A percentile compares a stretch with the other conserved stretches of the same genome.
These are phyloP conservation scores for Veloboletus limbatus DNA, from an alignment of 1,284 basidiomycete genomes.

Conservation along the genomic window DNA sequence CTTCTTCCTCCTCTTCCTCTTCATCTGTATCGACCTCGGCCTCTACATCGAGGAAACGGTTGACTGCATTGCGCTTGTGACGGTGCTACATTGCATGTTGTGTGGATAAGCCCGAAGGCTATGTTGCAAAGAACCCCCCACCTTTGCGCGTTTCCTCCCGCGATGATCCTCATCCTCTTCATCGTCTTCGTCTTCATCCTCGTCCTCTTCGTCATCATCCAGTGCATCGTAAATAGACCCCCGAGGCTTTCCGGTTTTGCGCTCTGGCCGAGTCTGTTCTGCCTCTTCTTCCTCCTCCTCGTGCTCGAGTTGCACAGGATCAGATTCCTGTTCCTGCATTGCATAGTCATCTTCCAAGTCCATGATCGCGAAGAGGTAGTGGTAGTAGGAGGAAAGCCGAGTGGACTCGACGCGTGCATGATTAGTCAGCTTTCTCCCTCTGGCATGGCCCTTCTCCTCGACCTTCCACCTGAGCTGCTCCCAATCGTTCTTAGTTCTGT, in stretches of 20 bases:
- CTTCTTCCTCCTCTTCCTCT: constrained; percentile 93
- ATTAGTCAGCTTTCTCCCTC: constrained; percentile 26
- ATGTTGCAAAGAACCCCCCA: constrained; percentile 25
- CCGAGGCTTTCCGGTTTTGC: constrained; percentile 29
- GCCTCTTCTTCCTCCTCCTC: constrained; percentile 39
- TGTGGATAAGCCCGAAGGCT: constrained; percentile 3
- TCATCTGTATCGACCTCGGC: constrained; percentile 94
- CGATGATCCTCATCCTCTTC: constrained; percentile 42
- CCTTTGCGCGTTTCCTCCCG: constrained; percentile 58
- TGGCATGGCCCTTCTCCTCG: constrained; percentile 38
- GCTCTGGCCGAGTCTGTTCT: constrained; percentile 31
- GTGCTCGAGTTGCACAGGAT: constrained; percentile 36
- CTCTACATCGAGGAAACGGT: constrained; percentile 92
- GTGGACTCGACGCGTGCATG: not conserved
- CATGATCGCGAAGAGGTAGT: constrained; percentile 34
- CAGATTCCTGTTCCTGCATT: constrained; percentile 39
- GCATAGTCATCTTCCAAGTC: constrained; percentile 50
- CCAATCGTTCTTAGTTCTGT: constrained; percentile 51
- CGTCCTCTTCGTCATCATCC: constrained; percentile 49
- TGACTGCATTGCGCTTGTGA: constrained; percentile 61
- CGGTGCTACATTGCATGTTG: constrained; percentile 45
- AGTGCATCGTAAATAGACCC: constrained; percentile 51
- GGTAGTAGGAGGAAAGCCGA: constrained; percentile 11
- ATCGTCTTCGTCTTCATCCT: constrained; percentile 46
- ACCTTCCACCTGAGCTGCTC: constrained; percentile 61